These are phyloP conservation scores for Oryza officinalis DNA, from an alignment of 176 grass and related monocot genomes.

Conservation along the genomic window DNA sequence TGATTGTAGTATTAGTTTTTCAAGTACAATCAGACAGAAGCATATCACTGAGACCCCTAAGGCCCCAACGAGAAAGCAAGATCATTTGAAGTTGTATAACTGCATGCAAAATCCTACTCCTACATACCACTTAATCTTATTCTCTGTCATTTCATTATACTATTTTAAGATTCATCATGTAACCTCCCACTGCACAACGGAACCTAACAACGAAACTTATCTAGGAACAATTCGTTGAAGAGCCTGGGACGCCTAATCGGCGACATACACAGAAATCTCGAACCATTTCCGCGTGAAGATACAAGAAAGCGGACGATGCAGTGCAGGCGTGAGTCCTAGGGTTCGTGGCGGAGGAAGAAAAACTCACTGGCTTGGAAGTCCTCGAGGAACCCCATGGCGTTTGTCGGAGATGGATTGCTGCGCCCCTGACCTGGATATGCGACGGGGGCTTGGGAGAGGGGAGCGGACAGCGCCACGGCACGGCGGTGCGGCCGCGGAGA, in stretches of 20 bases:
- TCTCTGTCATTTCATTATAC: background rate
- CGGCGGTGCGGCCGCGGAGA: slow-evolving; percentile 2
- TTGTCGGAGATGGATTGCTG: background rate
- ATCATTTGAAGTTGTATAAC: slow-evolving; percentile 19
- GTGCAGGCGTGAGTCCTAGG: slow-evolving; percentile 29
- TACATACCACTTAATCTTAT: slow-evolving; percentile 1
- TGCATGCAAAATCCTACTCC: background rate
- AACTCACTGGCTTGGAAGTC: slow-evolving; percentile 71
- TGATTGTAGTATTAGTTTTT: background rate
- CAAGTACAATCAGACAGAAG: background rate
- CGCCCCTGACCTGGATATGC: background rate
- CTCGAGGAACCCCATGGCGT: slow-evolving; percentile 62
- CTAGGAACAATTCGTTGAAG: background rate
- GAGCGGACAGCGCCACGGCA: background rate
- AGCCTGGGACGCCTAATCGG: background rate
- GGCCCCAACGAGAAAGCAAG: background rate
- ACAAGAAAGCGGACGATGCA: background rate
- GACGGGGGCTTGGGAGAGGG: background rate
- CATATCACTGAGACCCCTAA: background rate
- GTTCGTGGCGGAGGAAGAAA: slow-evolving; percentile 8
- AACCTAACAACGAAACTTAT: background rate
- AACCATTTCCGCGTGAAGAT: background rate
- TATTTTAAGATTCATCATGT: slow-evolving; percentile 9
- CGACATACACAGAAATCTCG: background rate
- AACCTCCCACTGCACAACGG: background rate